Conservation (phyloP, 2,329 filamentous ascomycete genomes). For the Xylariaceae sp. region DNA sequence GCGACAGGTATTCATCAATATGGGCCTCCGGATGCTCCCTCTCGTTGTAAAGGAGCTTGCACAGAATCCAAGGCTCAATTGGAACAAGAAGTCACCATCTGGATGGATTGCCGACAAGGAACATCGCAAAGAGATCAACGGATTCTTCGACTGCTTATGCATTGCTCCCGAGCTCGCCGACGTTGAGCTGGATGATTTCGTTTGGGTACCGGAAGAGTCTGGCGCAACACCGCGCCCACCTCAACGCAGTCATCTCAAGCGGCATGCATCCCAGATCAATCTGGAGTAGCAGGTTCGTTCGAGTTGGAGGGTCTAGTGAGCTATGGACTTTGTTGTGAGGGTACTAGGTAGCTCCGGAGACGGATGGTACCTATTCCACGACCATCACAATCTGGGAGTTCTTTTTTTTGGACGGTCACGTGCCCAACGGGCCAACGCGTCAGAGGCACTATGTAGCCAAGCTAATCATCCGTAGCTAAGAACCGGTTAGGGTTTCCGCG, state of each 20-base stretch:
- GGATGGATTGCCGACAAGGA: neutral
- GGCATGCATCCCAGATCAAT: neutral
- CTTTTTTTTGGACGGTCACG: neutral
- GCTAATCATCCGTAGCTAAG: neutral
- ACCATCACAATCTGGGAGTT: neutral
- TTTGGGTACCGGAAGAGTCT: neutral
- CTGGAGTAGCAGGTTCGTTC: neutral
- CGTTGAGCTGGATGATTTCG: neutral
- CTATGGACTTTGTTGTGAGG: neutral
- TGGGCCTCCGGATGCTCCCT: neutral
- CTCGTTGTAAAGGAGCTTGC: neutral
- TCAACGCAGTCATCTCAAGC: neutral
- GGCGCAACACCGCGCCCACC: neutral
- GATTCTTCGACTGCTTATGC: neutral
- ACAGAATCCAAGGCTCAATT: neutral
- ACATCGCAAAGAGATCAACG: neutral
- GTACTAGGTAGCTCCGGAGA: neutral
- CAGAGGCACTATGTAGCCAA: neutral
- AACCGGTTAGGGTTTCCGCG: neutral
- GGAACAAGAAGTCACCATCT: neutral
- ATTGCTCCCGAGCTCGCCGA: neutral
- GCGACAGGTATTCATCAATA: neutral
- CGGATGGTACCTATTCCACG: neutral
- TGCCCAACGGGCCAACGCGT: neutral
- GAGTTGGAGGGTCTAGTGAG: neutral